Evolutionary conservation across 129 eudicot species (phyloP), one percentile per base, ranked within the genome.

Genomic region (Tagetes erecta): DNA sequence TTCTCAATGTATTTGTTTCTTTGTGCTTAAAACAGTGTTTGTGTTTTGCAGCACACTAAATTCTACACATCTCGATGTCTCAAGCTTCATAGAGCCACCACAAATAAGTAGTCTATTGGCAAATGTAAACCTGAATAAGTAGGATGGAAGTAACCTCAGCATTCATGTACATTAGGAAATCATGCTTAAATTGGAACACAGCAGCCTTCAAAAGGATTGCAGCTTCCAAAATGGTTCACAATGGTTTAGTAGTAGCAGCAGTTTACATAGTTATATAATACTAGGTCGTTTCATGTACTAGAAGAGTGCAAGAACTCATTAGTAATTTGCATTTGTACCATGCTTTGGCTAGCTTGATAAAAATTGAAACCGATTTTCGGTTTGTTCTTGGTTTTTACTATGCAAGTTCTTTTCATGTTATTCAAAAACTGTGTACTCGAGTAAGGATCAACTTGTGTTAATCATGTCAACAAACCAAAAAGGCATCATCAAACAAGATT

Each of bases 121-220:
- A 66, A 56, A 13, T 77, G 80, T 71, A 71, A 78, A 78, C 68
- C 57, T 68, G 41, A 69, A 59, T 68, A 52, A 52, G 70, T 45
- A 44, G 73, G 56, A 55, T 30, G 55, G 55, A 20, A 20, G 27
- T 20, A 20, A 20, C 27, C 27, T 20, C 69, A 37, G 71, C 36
- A 31, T 67, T 60, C 0, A 30, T 68, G 76, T 60, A 70, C 60
- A 70, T 60, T 63, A 62, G 67, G 14, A 53, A 57, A 67, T 53
- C 68, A 42, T 68, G 71, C 40, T 47, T 63, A 65, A 70, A 40
- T 27, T 39, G 44, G 39, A 60, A 55, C 64, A 68, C 66, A 64
- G 72, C 57, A 30, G 72, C 39, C 37, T 6, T 45, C n/a, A 41
- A 40, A 65, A 13, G 5, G 67, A 42, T 57, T 67, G 64, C 51